Percentiles rank a stretch among this genome's conserved stretches.
Evolutionary conservation across 768 basidiomycete genomes (phyloP).

Genomic region (Kwoniella botswanensis): DNA sequence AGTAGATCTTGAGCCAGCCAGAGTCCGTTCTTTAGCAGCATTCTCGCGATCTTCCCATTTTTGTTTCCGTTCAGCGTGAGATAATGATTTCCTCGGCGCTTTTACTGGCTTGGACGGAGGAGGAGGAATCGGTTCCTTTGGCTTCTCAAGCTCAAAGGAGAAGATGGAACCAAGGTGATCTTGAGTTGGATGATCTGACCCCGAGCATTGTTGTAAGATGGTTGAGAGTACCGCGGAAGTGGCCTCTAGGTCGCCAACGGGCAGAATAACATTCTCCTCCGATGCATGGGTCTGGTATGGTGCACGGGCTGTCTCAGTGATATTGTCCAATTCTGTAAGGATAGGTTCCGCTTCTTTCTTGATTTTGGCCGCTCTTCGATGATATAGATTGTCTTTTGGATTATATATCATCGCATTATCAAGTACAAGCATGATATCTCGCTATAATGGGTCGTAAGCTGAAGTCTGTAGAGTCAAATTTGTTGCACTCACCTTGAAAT

Average conservation of each 20-base stretch:
- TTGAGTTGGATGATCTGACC: conserved; percentile 63
- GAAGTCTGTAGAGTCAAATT: no score
- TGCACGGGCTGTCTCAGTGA: conserved; percentile 6
- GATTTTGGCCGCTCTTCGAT: conserved; percentile 73
- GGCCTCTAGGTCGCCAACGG: conserved; percentile 77
- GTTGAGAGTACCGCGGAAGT: conserved; percentile 66
- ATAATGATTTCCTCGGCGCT: conserved; percentile 25
- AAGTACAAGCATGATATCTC: conserved; percentile 81
- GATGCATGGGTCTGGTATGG: conserved; percentile 1
- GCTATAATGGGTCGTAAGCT: conserved; percentile 20
- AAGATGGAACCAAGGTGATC: conserved; percentile 72
- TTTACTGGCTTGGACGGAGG: conserved; percentile 57
- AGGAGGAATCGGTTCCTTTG: conserved; percentile 69
- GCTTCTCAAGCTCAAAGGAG: conserved; percentile 68
- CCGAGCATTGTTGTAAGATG: conserved; percentile 61
- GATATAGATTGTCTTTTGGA: conserved; percentile 69
- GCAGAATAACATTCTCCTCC: conserved; percentile 55
- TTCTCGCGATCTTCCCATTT: conserved; percentile 37
- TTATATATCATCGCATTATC: conserved; percentile 91
- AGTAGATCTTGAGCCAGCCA: conserved; percentile 27
- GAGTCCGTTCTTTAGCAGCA: conserved; percentile 27
- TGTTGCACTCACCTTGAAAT: conserved; percentile 64
- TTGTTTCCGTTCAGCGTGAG: conserved; percentile 27
- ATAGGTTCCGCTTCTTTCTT: conserved; percentile 62
- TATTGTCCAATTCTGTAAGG: conserved; percentile 60